phyloP scores from a whole-genome alignment of 2,329 filamentous ascomycete species.

The Xylaria polymorpha region DNA sequence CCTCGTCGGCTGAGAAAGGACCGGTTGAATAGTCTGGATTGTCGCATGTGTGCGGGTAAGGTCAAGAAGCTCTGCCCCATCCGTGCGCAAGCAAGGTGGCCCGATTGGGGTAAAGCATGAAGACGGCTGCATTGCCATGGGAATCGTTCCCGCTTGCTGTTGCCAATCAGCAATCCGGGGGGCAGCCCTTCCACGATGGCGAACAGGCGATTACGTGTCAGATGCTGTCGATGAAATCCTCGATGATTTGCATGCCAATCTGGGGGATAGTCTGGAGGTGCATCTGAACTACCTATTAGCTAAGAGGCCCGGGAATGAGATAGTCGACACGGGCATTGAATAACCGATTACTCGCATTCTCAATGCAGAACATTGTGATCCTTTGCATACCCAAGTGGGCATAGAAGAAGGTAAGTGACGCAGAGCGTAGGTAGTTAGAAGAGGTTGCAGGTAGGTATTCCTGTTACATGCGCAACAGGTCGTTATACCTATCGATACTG shows the following conservation, averaged over 20 bases:
- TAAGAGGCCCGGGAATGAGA: not conserved
- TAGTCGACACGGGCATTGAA: not conserved
- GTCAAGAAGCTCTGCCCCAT: constrained; percentile 26
- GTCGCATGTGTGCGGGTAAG: constrained; percentile 32
- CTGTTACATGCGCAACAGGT: not conserved
- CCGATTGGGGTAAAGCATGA: constrained; percentile 32
- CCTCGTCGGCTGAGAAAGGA: constrained; percentile 9
- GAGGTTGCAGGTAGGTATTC: no score
- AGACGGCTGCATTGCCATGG: constrained; percentile 15
- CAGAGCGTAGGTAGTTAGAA: no score
- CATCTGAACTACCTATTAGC: not conserved
- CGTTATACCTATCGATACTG: not conserved
- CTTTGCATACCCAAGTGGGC: no score
- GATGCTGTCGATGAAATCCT: constrained; percentile 31
- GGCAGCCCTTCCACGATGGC: constrained; percentile 2
- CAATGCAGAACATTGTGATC: not conserved
- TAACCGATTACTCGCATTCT: not conserved
- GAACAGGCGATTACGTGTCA: constrained; percentile 24
- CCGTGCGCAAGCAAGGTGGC: constrained; percentile 34
- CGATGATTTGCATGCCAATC: constrained; percentile 34
- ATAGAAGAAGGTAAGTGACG: no score
- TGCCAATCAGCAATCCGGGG: constrained; percentile 22
- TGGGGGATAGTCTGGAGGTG: constrained; percentile 29
- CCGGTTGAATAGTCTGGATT: constrained; percentile 36
- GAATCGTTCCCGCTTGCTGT: constrained; percentile 16